phyloP scores from a whole-genome alignment of 2,329 filamentous ascomycete species.

The Fusarium sp. region DNA sequence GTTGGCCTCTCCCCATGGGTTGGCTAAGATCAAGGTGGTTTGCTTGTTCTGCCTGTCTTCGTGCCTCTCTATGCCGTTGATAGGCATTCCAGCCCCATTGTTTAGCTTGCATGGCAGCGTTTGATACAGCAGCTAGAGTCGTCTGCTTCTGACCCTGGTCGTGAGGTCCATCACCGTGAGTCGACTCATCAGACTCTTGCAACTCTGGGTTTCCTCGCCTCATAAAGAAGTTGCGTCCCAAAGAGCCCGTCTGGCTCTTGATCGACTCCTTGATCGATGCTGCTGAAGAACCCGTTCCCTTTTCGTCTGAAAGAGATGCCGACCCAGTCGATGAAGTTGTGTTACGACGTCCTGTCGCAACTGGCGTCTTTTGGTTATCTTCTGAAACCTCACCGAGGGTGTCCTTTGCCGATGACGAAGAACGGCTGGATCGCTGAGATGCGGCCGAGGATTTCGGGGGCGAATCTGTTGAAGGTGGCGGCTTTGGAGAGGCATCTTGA shows the following conservation, averaged over 20 bases:
- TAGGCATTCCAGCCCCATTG: conserved; percentile 67
- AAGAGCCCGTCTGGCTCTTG: conserved; percentile 52
- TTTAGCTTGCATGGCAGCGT: conserved; percentile 62
- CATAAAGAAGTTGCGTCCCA: conserved; percentile 53
- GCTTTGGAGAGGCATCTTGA: conserved; percentile 60
- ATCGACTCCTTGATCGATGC: conserved; percentile 49
- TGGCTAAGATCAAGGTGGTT: conserved; percentile 60
- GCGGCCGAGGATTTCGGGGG: conserved; percentile 49
- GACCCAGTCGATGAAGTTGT: conserved; percentile 52
- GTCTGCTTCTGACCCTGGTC: conserved; percentile 47
- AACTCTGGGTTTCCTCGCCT: conserved; percentile 51
- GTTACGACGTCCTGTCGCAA: conserved; percentile 47
- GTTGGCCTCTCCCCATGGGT: conserved; percentile 83
- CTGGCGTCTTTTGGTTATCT: conserved; percentile 42
- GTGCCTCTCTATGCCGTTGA: conserved; percentile 58
- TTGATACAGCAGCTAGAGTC: conserved; percentile 63
- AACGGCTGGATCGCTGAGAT: conserved; percentile 55
- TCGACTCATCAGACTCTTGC: conserved; percentile 47
- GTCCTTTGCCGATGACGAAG: conserved; percentile 57
- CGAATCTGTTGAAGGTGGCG: conserved; percentile 46
- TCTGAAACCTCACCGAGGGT: conserved; percentile 51
- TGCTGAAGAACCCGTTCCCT: conserved; percentile 45
- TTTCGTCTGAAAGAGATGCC: conserved; percentile 37
- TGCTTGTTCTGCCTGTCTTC: conserved; percentile 46
- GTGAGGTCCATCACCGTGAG: conserved; percentile 44